Evolutionary conservation across 2,329 filamentous ascomycete genomes (phyloP), one percentile per base, ranked within the genome.

Genomic region (Trichoderma semiorbis): DNA sequence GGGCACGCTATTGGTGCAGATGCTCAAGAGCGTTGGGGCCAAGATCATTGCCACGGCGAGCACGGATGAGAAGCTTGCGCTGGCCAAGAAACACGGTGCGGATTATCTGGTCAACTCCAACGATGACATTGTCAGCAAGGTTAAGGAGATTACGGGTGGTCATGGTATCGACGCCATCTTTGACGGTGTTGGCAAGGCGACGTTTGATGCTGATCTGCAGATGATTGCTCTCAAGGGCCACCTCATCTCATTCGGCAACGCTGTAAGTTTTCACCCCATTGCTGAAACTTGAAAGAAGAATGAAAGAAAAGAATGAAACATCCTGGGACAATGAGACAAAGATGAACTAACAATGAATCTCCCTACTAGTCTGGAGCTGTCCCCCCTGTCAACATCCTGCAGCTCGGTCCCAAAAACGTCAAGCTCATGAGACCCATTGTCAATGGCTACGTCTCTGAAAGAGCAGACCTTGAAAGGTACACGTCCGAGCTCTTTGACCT

Each of bases 141-240:
- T 93, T 7, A 84, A 86, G 76, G 87, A 92, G 78, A 89, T 93
- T 63, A 97, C 94, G 0, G 88, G 85, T 2, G 91, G 91, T 0
- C 83, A 89, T 72, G 95, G 95, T 8, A 90, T 92, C 3, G 88
- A 89, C 74, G 93, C 91, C 11, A 91, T 97, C 32, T 97, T 94
- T 79, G 94, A 97, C 79, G 92, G 93, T 7, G 93, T 97, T 3
- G 95, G 94, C 14, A 93, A 93, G 83, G 86, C 87, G 63, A 97
- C 95, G 0, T 97, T 96, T 82, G 93, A 97, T 75, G 85, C 88
- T 24, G 92, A 91, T 77, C 80, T 97, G 74, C 89, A 94, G 74
- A 88, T 90, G 76, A 86, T 95, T 69, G 92, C 91, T 75, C 81
- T 90, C 74, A 97, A 97, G 84, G 95, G 94, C 6, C 91, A 86